Conservation (phyloP, 2,329 filamentous ascomycete species). For the Chrysoporthe cubensis region DNA sequence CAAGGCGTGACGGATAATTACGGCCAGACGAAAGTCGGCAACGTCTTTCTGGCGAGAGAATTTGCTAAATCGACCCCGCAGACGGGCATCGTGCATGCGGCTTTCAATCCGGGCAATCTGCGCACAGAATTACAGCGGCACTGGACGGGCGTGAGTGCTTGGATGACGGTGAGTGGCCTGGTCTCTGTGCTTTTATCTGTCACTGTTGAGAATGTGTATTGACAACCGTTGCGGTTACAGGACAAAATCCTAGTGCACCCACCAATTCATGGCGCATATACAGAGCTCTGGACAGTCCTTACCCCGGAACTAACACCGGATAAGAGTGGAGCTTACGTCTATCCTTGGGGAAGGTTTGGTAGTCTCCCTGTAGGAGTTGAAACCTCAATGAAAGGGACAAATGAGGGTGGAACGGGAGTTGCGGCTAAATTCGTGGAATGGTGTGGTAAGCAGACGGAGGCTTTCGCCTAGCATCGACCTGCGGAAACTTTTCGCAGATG, state of each 20-base stretch:
- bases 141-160: constrained; percentile 1
- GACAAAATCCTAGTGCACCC: neutral
- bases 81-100: constrained; percentile 31
- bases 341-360: constrained; percentile 29
- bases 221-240: neutral
- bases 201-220: neutral
- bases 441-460: constrained; percentile 17
- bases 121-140: constrained; percentile 26
- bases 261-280: constrained; percentile 48
- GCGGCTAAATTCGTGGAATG: constrained; percentile 7
- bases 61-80: constrained; percentile 29
- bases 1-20: constrained; percentile 30
- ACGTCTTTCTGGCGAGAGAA: constrained; percentile 31
- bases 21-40: constrained; percentile 32
- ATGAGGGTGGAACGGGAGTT: constrained; percentile 13
- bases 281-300: constrained; percentile 51
- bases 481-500: too few species aligned
- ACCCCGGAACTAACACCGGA: constrained; percentile 48
- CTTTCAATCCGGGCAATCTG: constrained; percentile 35
- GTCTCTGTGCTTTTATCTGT: neutral
- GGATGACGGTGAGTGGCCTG: constrained; percentile 6
- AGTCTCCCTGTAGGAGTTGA: constrained; percentile 3
- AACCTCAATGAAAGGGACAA: neutral
- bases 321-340: constrained; percentile 33
- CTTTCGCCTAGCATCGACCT: neutral